Conservation (phyloP, 495 filamentous ascomycete species). For the Baudoinia panamericana region DNA sequence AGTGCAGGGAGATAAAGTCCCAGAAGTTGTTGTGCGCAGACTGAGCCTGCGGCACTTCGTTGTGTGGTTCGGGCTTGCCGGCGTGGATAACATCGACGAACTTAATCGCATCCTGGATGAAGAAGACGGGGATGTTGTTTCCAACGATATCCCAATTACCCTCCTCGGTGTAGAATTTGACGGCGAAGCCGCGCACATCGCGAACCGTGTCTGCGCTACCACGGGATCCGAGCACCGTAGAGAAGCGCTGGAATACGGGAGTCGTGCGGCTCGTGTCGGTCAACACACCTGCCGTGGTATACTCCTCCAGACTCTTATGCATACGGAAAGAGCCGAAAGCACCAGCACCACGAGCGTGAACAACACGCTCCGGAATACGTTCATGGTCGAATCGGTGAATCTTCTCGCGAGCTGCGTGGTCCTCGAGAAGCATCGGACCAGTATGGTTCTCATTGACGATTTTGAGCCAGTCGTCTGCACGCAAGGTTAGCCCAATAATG, state of each 20-base stretch:
- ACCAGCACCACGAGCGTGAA: conserved; percentile 72
- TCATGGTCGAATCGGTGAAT: conserved; percentile 77
- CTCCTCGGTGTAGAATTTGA: conserved; percentile 75
- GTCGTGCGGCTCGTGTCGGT: conserved; percentile 72
- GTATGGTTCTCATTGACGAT: conserved; percentile 44
- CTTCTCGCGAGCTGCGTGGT: conserved; percentile 68
- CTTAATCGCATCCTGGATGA: conserved; percentile 57
- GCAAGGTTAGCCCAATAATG: neutral
- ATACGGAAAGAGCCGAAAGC: conserved; percentile 78
- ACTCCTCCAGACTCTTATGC: conserved; percentile 52
- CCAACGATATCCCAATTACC: conserved; percentile 67
- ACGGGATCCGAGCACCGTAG: conserved; percentile 64
- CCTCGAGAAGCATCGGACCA: conserved; percentile 71
- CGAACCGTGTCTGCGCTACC: conserved; percentile 71
- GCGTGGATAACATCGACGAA: conserved; percentile 68
- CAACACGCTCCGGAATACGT: conserved; percentile 76
- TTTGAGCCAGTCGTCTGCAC: conserved; percentile 59
- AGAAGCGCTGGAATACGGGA: conserved; percentile 70
- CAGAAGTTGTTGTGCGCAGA: conserved; percentile 52
- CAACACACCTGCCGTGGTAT: conserved; percentile 58
- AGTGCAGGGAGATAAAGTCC: conserved; percentile 50
- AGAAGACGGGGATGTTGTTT: conserved; percentile 56
- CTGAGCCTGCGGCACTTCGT: conserved; percentile 52
- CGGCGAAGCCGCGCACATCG: conserved; percentile 69
- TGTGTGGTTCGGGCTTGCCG: conserved; percentile 71